Percentiles rank a stretch among this genome's conserved stretches.
Evolutionary conservation across 1,139 yeast species (phyloP).

Genomic region (Geotrichum carabidarum): DNA sequence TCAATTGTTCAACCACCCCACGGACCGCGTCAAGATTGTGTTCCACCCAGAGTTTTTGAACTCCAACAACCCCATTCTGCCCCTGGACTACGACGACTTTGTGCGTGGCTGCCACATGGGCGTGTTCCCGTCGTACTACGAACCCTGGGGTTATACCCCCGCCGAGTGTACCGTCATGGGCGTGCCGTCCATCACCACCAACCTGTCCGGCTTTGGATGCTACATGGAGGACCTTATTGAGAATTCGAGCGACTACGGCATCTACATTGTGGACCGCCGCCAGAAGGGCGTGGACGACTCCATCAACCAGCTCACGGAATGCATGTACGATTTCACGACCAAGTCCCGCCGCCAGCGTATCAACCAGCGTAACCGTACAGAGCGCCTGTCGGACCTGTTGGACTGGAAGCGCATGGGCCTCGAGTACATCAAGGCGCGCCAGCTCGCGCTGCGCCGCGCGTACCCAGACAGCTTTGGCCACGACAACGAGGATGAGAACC

Average conservation of each 20-base stretch:
- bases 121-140: constrained; percentile 96
- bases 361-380: constrained; percentile 96
- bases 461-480: constrained; percentile 73
- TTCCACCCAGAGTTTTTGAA: constrained; percentile 97
- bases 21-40: constrained; percentile 88
- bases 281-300: constrained; percentile 91
- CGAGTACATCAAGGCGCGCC: constrained; percentile 92
- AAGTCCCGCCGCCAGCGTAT: constrained; percentile 95
- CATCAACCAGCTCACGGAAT: constrained; percentile 80
- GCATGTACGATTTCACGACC: constrained; percentile 81
- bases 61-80: constrained; percentile 88
- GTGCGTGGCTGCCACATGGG: constrained; percentile 98
- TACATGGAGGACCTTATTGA: constrained; percentile 97
- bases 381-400: constrained; percentile 80
- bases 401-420: constrained; percentile 99
- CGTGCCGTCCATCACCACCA: constrained; percentile 96
- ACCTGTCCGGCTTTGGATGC: constrained; percentile 94
- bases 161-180: constrained; percentile 99
- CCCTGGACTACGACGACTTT: constrained; percentile 95
- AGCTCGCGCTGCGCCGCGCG: constrained; percentile 84
- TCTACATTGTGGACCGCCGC: constrained; percentile 93
- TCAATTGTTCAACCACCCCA: constrained; percentile 80
- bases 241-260: constrained; percentile 91
- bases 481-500: constrained; percentile 43
- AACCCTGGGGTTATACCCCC: constrained; percentile 99